Evolutionary conservation across 2,329 filamentous ascomycete species (phyloP), one percentile per base, ranked within the genome.

Genomic region (Parasarocladium wereldwijsianum): DNA sequence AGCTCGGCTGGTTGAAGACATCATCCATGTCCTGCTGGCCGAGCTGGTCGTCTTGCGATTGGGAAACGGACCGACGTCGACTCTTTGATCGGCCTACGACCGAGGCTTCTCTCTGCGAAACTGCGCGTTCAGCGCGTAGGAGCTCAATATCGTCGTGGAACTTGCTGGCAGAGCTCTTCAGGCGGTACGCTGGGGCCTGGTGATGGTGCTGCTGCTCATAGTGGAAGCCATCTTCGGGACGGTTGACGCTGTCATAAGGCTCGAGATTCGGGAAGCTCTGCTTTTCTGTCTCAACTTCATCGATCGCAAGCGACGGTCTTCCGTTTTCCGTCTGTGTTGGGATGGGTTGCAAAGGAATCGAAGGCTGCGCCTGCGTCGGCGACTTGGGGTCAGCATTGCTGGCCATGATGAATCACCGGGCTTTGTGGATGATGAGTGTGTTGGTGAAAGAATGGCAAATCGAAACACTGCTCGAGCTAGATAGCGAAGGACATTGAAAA

Each of bases 121-220:
- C 51, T 26, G 57, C 41, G 3, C 58, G 54, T 38, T 66, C 62
- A 26, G 58, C 51, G 3, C 62, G 58, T 14, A 65, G 47, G 5
- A 66, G 47, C 33, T 65, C 62, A 11, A 66, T 52, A 29, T 65
- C 60, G 32, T 66, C 62, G 27, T 57, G 54, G 11, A 65, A 43
- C 3, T 62, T 53, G 34, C 41, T 49, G 17, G 44, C 46, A 25
- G 55, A 45, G 21, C 48, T 49, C 8, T 51, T 49, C 25, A 28
- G 23, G 22, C 21, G 22, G 23, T 26, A 33, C 13, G 33, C 28
- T 4, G 34, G 31, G 10, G 31, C 27, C 24, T 24, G 22, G 34
- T n/a, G 17, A 29, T 32, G 22, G n/a, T n/a, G n/a, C n/a, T n/a
- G n/a, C n/a, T n/a, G n/a, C n/a, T 44, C 37, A 9, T 39, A 38